Conservation (phyloP, 169 alveolate genomes). For the Plasmodium vivax region DNA sequence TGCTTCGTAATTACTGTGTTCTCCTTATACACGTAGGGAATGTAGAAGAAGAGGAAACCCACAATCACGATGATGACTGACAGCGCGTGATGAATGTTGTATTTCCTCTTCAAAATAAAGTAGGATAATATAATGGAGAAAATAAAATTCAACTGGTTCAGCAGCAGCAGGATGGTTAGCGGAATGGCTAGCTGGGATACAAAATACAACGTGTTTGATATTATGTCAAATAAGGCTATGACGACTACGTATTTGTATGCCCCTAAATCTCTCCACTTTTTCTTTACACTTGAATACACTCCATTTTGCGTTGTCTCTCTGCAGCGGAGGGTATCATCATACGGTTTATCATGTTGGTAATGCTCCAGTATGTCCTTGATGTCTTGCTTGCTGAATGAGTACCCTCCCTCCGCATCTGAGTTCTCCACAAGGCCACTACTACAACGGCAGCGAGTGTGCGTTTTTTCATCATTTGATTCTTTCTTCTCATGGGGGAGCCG, state of each 20-base stretch:
- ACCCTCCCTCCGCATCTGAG: background rate
- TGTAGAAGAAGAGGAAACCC: conserved; percentile 55
- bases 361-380: conserved; percentile 18
- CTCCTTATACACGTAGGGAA: conserved; percentile 46
- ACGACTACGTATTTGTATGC: conserved; percentile 51
- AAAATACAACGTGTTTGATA: conserved; percentile 52
- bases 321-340: background rate
- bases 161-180: conserved; percentile 33
- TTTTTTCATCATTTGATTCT: background rate
- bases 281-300: background rate
- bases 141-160: conserved; percentile 66
- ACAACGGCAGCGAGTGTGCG: background rate
- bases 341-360: background rate
- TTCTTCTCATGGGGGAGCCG: background rate
- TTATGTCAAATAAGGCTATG: conserved; percentile 42
- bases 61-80: conserved; percentile 42
- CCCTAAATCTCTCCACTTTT: conserved; percentile 30
- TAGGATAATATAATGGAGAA: conserved; percentile 60
- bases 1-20: background rate
- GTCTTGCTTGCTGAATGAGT: conserved; percentile 2
- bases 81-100: conserved; percentile 42
- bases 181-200: conserved; percentile 74
- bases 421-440: background rate
- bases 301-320: background rate
- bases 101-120: conserved; percentile 47